phyloP scores from a whole-genome alignment of 208 protist species.

The Tritrichomonas foetus region DNA sequence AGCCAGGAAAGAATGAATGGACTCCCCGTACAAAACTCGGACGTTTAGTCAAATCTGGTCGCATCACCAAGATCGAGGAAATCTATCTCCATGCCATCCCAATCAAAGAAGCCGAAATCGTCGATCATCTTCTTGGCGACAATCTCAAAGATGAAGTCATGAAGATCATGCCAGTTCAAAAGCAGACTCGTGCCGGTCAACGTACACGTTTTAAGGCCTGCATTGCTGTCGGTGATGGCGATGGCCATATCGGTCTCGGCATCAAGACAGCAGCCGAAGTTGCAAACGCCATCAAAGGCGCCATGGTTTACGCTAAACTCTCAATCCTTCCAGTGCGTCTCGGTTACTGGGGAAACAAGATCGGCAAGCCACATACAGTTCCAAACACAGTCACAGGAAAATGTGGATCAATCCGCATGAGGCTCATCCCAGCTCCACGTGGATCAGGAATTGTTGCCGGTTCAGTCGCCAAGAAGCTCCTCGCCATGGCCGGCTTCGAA shows the following conservation, averaged over 20 bases:
- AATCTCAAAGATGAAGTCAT: conserved; percentile 88
- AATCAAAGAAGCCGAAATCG: conserved; percentile 99
- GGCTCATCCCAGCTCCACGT: conserved; percentile 95
- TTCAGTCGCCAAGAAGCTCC: conserved; percentile 89
- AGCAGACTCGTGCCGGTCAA: conserved; percentile 98
- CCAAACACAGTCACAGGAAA: conserved; percentile 95
- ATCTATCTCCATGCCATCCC: conserved; percentile 98
- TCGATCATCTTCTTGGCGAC: conserved; percentile 86
- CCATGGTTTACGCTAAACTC: conserved; percentile 93
- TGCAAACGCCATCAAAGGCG: conserved; percentile 93
- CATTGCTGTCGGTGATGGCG: conserved; percentile 93
- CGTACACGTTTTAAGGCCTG: conserved; percentile 98
- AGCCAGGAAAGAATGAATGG: conserved; percentile 79
- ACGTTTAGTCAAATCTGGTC: conserved; percentile 77
- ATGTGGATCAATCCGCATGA: conserved; percentile 92
- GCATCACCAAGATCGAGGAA: conserved; percentile 91
- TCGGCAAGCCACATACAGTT: conserved; percentile 97
- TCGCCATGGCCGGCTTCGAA: conserved; percentile 91
- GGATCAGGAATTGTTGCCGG: conserved; percentile 98
- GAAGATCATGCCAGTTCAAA: conserved; percentile 98
- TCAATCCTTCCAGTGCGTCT: conserved; percentile 90
- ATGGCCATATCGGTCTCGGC: conserved; percentile 96
- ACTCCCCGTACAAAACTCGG: conserved; percentile 97
- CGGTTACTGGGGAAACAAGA: conserved; percentile 98
- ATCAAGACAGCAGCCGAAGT: conserved; percentile 97